These are phyloP conservation scores for Ceratocystiopsis brevicomis DNA, from an alignment of 2,329 filamentous ascomycete genomes.

Conservation along the genomic window DNA sequence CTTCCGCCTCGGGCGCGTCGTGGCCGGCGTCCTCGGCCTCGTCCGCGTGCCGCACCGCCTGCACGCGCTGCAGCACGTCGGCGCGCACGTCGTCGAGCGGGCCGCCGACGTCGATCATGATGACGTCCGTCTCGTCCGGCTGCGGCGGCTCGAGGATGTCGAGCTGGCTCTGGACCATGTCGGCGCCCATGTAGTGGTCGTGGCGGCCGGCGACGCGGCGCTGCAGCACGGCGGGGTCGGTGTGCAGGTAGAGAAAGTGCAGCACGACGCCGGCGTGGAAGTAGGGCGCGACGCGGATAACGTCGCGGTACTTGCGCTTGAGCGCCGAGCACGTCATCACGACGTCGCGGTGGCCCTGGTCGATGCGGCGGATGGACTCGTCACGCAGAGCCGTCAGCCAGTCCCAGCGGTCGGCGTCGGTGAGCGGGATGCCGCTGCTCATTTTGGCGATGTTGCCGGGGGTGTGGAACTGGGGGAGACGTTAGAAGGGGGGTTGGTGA, in stretches of 20 bases:
- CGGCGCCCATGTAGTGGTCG: constrained; percentile 87
- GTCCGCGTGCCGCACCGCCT: constrained; percentile 12
- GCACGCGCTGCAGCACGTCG: constrained; percentile 38
- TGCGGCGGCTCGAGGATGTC: constrained; percentile 68
- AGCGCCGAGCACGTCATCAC: constrained; percentile 90
- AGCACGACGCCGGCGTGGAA: constrained; percentile 54
- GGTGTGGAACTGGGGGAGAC: constrained; percentile 44
- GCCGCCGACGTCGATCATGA: constrained; percentile 49
- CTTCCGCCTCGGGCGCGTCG: no score
- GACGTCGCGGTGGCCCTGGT: constrained; percentile 48
- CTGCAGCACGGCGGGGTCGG: constrained; percentile 55
- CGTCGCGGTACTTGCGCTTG: constrained; percentile 92
- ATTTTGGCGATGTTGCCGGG: constrained; percentile 79
- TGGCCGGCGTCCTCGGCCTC: no score
- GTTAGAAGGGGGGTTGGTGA: constrained; percentile 1
- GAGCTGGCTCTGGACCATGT: constrained; percentile 90
- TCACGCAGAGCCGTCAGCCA: constrained; percentile 72
- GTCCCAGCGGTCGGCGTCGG: constrained; percentile 90
- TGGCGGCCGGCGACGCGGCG: constrained; percentile 55
- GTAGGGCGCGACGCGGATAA: constrained; percentile 65
- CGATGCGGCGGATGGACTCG: constrained; percentile 38
- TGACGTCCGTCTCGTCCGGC: constrained; percentile 50
- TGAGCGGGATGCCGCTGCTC: constrained; percentile 64
- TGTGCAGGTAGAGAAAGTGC: constrained; percentile 84
- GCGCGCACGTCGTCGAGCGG: constrained; percentile 38